A percentile compares a stretch with the other conserved stretches of the same genome.
Conservation (phyloP, 306 rosid genomes). For the Mimosa pudica region DNA sequence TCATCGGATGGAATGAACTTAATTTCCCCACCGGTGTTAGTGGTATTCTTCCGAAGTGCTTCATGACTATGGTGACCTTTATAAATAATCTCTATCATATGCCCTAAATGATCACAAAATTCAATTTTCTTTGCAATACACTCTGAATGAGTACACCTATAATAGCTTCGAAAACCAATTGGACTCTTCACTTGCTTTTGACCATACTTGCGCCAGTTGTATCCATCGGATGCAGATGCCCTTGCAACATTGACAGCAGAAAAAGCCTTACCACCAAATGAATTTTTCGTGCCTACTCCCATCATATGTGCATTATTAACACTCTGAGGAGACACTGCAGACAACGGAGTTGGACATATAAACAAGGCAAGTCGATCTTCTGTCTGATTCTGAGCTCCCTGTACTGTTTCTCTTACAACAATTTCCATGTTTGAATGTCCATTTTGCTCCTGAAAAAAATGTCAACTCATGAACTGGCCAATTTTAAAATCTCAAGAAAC, state of each 20-base stretch:
- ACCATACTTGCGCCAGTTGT: constrained; percentile 98
- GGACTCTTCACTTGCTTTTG: constrained; percentile 99
- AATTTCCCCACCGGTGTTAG: constrained; percentile 53
- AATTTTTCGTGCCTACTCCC: constrained; percentile 43
- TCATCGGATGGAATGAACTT: constrained; percentile 46
- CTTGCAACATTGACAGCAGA: constrained; percentile 55
- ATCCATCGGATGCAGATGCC: constrained; percentile 83
- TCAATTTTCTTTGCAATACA: constrained; percentile 89
- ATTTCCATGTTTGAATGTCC: constrained; percentile 45
- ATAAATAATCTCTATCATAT: constrained; percentile 65
- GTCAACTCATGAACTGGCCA: constrained; percentile 24
- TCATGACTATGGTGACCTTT: constrained; percentile 83
- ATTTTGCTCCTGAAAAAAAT: constrained; percentile 51
- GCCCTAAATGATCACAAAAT: constrained; percentile 70
- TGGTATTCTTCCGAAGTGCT: constrained; percentile 64
- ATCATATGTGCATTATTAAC: constrained; percentile 28
- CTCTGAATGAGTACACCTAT: constrained; percentile 74
- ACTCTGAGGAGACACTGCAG: constrained; percentile 47
- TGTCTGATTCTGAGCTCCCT: constrained; percentile 44
- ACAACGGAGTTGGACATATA: constrained; percentile 43
- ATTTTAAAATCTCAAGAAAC: constrained; percentile 34
- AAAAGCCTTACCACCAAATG: constrained; percentile 46
- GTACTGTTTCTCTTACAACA: constrained; percentile 38
- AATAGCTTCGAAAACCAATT: constrained; percentile 90
- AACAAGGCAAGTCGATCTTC: constrained; percentile 53